Evolutionary conservation across 305 asterid species (phyloP).

Genomic region (Rubia peregrina): DNA sequence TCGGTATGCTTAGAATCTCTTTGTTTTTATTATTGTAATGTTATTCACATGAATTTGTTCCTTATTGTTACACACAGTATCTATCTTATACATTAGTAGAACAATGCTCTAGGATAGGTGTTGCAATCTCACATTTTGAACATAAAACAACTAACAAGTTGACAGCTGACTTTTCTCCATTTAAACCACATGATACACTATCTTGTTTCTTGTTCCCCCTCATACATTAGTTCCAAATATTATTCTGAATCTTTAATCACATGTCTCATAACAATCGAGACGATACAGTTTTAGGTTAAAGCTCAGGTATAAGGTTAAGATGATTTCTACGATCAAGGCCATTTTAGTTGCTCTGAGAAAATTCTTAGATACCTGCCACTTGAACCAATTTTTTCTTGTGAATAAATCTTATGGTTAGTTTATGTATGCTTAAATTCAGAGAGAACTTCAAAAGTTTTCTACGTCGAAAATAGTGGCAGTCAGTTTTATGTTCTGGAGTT

Average conservation of each 20-base stretch:
- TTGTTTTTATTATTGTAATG: not conserved
- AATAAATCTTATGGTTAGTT: not conserved
- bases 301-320: not conserved
- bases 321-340: not conserved
- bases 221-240: not conserved
- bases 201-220: not conserved
- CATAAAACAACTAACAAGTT: not conserved
- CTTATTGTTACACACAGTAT: not conserved
- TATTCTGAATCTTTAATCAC: not conserved
- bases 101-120: not conserved
- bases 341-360: not conserved
- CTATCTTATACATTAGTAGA: not conserved
- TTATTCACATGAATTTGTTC: not conserved
- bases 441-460: not conserved
- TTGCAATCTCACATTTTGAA: not conserved
- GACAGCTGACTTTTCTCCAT: not conserved
- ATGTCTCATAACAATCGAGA: not conserved
- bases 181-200: not conserved
- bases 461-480: not conserved
- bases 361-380: not conserved
- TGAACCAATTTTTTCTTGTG: not conserved
- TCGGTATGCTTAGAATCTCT: constrained; percentile 36
- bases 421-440: not conserved
- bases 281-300: not conserved
- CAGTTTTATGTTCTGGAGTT: not conserved